Base-by-base conservation (phyloP, 441 rosid genomes). In the Caryocar brasiliense region DNA sequence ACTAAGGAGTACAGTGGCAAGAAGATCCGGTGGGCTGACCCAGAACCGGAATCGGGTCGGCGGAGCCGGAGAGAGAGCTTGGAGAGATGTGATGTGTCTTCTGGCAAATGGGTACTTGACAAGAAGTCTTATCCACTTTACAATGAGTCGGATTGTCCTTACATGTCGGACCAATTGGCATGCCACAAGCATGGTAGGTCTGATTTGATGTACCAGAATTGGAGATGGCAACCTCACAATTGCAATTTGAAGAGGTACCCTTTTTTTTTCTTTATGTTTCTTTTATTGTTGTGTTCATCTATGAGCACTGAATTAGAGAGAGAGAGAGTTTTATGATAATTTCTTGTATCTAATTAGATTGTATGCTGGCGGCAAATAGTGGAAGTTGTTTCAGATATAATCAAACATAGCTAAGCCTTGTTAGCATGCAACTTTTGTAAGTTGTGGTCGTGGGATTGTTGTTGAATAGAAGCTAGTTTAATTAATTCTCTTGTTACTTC, bases 221-320 rank as follows among this genome's bases (percentile, higher is more conserved):
- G 98, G 98, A 83, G 96, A 73, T 91, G 98, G 96, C 98, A 87
- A 55, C 96, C 95, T 54, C 85, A 78, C 59, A 28, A 62, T 60
- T 91, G 98, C 82, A 78, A 80, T 68, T 57, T 91, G 66, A 85
- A 87, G 65, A 76, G 85, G 96, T 85, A 22, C 6, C 15, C n/a
- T 1, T 12, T 11, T 4, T 12, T 18, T 49, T 13, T 28, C 14
- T 9, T 27, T 32, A 38, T 13, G 9, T 14, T 18, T 15, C 2
- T 1, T 22, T 17, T 27, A 18, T 21, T 12, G 4, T 21, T 46
- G 18, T 18, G 13, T 23, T 49, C 4, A 4, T 28, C 28, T 40
- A 7, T n/a, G 30, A 18, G 37, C 15, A 12, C 4, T 26, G 12
- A 13, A 17, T 38, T 34, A 7, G 11, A 13, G 27, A 2, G n/a